Base-by-base conservation (phyloP, 345 rosid species). In the Leavenworthia alabamica region DNA sequence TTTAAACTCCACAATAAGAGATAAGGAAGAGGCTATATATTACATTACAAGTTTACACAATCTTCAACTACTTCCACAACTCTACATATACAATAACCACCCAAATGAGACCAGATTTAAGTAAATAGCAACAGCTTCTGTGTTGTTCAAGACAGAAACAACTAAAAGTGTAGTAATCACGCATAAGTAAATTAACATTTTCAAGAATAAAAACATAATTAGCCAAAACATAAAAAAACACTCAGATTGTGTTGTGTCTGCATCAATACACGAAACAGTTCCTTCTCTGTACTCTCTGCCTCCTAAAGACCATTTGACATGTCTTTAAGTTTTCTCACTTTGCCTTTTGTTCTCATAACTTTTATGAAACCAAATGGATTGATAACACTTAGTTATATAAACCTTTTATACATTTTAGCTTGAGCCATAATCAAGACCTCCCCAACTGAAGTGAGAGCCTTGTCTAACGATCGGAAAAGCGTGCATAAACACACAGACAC, bases 401-500 rank as follows among this genome's bases (percentile, higher is more conserved):
- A 65, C 46, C 22, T 41, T 37, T 61, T 53, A 27, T n/a, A 47
- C 8, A 8, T 26, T 43, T 11, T 80, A 90, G 41, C 56, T 79
- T 10, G 93, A 67, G 70, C 97, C 93, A 50, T 54, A 90, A 50
- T 75, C 82, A 70, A 90, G 47, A 48, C 71, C 76, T 65, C 85
- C 86, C 97, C 97, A 90, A 71, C 82, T 83, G 56, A 90, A 90
- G 27, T 85, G 97, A 37, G 83, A 77, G 32, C 71, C 76, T 26
- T 56, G 62, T 39, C 95, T 83, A 13, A 84, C 76, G 4, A 75
- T 56, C 0, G 95, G 95, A 15, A 76, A 72, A 2, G 88, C 88
- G 7, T 93, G 84, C 75, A 83, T 43, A 65, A 85, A 85, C 27
- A 90, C 73, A 64, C 97, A 90, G 23, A 90, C 97, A 39, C 97